Conservation (phyloP, 352 stramenopile genomes). For the Phytopythium vexans region DNA sequence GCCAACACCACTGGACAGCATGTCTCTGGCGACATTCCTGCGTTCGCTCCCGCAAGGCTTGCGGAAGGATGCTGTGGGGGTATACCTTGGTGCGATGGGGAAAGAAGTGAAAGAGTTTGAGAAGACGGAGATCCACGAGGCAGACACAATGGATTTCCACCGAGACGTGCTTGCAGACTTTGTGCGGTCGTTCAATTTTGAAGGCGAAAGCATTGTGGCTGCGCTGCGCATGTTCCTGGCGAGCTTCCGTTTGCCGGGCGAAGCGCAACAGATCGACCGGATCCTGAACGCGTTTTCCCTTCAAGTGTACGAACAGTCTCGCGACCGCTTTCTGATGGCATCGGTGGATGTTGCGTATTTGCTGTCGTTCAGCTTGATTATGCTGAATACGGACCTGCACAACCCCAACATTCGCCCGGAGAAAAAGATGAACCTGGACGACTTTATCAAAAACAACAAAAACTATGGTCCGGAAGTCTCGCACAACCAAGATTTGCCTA, state of each 20-base stretch:
- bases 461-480: conserved; percentile 89
- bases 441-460: conserved; percentile 89
- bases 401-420: conserved; percentile 82
- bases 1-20: conserved; percentile 67
- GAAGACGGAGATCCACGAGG: conserved; percentile 68
- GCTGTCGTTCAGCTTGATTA: conserved; percentile 88
- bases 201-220: conserved; percentile 65
- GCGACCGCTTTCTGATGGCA: conserved; percentile 82
- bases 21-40: conserved; percentile 83
- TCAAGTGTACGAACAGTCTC: conserved; percentile 79
- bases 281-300: conserved; percentile 87
- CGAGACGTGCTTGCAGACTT: conserved; percentile 67
- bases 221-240: conserved; percentile 82
- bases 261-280: conserved; percentile 87
- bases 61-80: conserved; percentile 77
- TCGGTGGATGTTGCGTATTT: conserved; percentile 89
- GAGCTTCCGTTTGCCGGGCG: conserved; percentile 79
- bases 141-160: conserved; percentile 86
- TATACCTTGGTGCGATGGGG: conserved; percentile 83
- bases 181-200: conserved; percentile 81
- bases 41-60: conserved; percentile 78
- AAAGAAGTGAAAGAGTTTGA: conserved; percentile 78
- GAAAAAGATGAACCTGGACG: conserved; percentile 84
- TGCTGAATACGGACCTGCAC: conserved; percentile 87
- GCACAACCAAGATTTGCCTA: conserved; percentile 55